Conservation (phyloP, 495 filamentous ascomycete genomes). For the Hypomontagnella submonticulosa region DNA sequence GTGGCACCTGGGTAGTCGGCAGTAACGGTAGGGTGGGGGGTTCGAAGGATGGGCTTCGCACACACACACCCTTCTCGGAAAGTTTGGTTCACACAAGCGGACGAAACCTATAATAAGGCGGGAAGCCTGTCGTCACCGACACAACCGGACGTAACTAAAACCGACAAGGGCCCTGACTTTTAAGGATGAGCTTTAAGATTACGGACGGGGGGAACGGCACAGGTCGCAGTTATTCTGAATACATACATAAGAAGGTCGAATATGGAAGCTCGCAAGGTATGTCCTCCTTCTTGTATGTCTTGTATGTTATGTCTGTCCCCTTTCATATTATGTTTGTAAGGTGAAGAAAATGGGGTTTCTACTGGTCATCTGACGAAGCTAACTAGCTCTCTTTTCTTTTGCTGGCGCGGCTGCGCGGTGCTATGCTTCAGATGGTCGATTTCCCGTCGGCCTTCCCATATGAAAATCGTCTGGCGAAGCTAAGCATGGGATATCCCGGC, state of each 20-base stretch:
- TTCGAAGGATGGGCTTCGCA: constrained; percentile 23
- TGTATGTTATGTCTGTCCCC: constrained; percentile 12
- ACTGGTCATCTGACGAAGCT: constrained; percentile 20
- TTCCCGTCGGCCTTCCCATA: constrained; percentile 17
- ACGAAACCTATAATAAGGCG: constrained; percentile 39
- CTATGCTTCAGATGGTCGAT: constrained; percentile 16
- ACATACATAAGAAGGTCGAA: constrained; percentile 29
- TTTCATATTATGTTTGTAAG: too few relatives aligned
- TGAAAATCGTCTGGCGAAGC: constrained; percentile 24
- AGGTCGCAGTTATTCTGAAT: constrained; percentile 9
- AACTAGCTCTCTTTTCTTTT: constrained; percentile 15
- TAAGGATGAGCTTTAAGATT: constrained; percentile 36
- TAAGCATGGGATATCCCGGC: constrained; percentile 36
- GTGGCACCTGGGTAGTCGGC: constrained; percentile 21
- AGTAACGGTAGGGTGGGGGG: constrained; percentile 28
- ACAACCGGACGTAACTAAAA: constrained; percentile 26
- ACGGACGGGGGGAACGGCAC: constrained; percentile 14
- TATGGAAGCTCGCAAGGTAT: constrained; percentile 28
- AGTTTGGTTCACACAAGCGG: constrained; percentile 30
- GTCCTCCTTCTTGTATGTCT: constrained; percentile 22
- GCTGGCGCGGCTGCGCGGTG: neutral
- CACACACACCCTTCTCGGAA: constrained; percentile 14
- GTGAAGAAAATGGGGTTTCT: constrained; percentile 17
- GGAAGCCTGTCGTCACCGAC: constrained; percentile 36
- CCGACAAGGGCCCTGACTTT: constrained; percentile 36